These are phyloP conservation scores for Alternaria arbusti DNA, from an alignment of 2,329 filamentous ascomycete species.

Conservation along the genomic window DNA sequence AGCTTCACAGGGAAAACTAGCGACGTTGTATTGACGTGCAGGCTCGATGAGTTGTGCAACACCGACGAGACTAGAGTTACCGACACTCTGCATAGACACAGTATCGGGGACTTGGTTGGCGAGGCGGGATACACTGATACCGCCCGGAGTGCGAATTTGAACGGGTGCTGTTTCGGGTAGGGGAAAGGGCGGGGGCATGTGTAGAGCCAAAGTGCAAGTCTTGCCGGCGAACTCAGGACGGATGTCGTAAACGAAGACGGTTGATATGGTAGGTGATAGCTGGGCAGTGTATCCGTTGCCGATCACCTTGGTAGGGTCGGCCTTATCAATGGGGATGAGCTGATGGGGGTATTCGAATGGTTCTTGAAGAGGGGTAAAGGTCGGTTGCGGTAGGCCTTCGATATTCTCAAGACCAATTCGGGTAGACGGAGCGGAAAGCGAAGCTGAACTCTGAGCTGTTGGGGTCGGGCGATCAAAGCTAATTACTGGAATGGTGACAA, in stretches of 20 bases:
- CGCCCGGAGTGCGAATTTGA: slow-evolving; percentile 39
- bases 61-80: slow-evolving; percentile 13
- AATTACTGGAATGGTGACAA: slow-evolving; percentile 9
- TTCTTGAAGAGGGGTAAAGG: not conserved
- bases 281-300: slow-evolving; percentile 51
- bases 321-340: slow-evolving; percentile 46
- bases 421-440: not conserved
- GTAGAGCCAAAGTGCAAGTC: slow-evolving; percentile 57
- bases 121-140: slow-evolving; percentile 40
- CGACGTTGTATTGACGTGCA: slow-evolving; percentile 29
- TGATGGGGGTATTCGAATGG: slow-evolving; percentile 47
- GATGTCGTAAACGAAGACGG: slow-evolving; percentile 58
- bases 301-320: slow-evolving; percentile 47
- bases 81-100: not conserved
- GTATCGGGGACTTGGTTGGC: not conserved
- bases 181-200: slow-evolving; percentile 50
- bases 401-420: not conserved
- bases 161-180: slow-evolving; percentile 39
- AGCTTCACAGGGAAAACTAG: slow-evolving; percentile 31
- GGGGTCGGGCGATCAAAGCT: not conserved
- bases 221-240: slow-evolving; percentile 48
- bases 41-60: slow-evolving; percentile 15
- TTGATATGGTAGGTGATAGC: slow-evolving; percentile 48
- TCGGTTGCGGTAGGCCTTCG: slow-evolving; percentile 1
- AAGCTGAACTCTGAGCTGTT: not conserved